phyloP scores from a whole-genome alignment of 108 stramenopile species.

The Mediolabrus comicus region DNA sequence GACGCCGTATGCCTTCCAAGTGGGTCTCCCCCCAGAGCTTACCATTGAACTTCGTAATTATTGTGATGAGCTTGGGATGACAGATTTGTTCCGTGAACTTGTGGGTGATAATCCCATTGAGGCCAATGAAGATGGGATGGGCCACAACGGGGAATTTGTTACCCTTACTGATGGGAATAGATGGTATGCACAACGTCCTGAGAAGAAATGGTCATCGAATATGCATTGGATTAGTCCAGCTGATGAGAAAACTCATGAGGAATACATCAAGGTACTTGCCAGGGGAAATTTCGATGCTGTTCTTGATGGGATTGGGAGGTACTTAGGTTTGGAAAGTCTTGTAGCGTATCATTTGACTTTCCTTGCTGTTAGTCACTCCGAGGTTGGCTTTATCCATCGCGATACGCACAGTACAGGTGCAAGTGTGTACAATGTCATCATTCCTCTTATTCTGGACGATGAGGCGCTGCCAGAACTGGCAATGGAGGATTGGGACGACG shows the following conservation, averaged over 20 bases:
- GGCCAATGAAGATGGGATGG: neutral
- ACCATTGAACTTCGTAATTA: conserved; percentile 39
- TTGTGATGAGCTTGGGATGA: conserved; percentile 41
- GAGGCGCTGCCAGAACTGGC: conserved; percentile 37
- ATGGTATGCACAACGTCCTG: conserved; percentile 59
- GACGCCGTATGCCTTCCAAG: conserved; percentile 36
- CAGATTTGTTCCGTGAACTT: conserved; percentile 31
- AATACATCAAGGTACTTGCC: conserved; percentile 46
- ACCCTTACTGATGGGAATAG: conserved; percentile 47
- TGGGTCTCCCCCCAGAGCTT: conserved; percentile 53
- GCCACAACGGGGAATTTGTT: conserved; percentile 22
- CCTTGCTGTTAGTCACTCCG: conserved; percentile 40
- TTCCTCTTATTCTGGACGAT: conserved; percentile 52
- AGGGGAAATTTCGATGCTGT: conserved; percentile 56
- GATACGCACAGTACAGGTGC: conserved; percentile 30
- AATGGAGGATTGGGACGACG: conserved; percentile 29
- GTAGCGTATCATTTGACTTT: conserved; percentile 53
- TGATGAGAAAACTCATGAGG: conserved; percentile 59
- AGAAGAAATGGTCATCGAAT: conserved; percentile 48
- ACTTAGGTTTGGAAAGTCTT: conserved; percentile 42
- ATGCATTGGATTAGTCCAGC: conserved; percentile 71
- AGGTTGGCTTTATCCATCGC: conserved; percentile 40
- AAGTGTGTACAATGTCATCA: conserved; percentile 49
- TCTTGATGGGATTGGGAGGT: conserved; percentile 48
- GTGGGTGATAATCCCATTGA: conserved; percentile 20